Evolutionary conservation across 768 basidiomycete species (phyloP).

Genomic region (Leucosporidium yakuticum): DNA sequence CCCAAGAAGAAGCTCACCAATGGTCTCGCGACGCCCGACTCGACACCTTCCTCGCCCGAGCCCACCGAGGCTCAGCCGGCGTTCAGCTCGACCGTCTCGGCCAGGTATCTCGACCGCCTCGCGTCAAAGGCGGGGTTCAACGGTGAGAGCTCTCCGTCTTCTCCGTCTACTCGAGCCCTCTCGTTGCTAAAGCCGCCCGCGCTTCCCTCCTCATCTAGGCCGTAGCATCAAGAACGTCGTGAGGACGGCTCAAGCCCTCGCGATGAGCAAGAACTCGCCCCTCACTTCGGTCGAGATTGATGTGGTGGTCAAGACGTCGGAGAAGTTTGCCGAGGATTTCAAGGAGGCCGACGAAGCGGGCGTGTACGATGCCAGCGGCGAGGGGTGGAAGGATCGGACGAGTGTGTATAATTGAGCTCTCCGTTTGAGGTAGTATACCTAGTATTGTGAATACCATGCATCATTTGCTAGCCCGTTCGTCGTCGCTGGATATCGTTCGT

Average conservation of each 20-base stretch:
- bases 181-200: background rate
- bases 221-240: slow-evolving; percentile 59
- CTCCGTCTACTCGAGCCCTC: background rate
- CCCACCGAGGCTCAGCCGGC: background rate
- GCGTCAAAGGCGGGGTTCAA: slow-evolving; percentile 53
- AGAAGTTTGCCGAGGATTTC: slow-evolving; percentile 9
- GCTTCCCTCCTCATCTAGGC: background rate
- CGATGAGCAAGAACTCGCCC: slow-evolving; percentile 50
- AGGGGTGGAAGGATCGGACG: slow-evolving; percentile 11
- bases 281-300: slow-evolving; percentile 53
- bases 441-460: too few relatives aligned
- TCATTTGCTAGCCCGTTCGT: too few relatives aligned
- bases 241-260: slow-evolving; percentile 59
- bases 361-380: slow-evolving; percentile 16
- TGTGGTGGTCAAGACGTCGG: slow-evolving; percentile 45
- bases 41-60: background rate
- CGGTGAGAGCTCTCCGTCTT: slow-evolving; percentile 50
- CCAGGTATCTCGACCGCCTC: slow-evolving; percentile 50
- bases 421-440: too few relatives aligned
- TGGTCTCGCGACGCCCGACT: background rate
- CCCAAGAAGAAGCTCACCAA: background rate
- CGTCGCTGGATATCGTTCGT: too few relatives aligned
- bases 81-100: slow-evolving; percentile 42
- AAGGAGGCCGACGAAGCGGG: slow-evolving; percentile 23
- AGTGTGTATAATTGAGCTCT: background rate